A percentile compares a stretch with the other conserved stretches of the same genome.
These are phyloP conservation scores for Pseudogymnoascus sp. DNA, from an alignment of 2,329 filamentous ascomycete genomes.

Conservation along the genomic window DNA sequence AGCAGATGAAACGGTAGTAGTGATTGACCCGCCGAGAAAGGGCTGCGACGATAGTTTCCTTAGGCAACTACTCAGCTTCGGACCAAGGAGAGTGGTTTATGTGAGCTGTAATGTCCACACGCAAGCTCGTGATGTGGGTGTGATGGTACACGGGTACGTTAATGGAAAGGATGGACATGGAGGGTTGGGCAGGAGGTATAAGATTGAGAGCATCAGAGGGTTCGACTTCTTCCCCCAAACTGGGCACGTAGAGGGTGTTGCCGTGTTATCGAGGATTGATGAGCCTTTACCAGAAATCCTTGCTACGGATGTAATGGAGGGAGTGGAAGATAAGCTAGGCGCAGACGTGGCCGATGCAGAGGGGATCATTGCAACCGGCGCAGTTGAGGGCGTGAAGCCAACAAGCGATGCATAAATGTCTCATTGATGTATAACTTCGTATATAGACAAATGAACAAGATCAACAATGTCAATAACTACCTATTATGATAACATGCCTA, in stretches of 20 bases:
- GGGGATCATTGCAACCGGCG: constrained; percentile 7
- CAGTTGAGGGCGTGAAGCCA: background rate
- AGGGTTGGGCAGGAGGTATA: constrained; percentile 50
- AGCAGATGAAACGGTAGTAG: constrained; percentile 78
- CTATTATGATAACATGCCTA: background rate
- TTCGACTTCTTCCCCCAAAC: constrained; percentile 98
- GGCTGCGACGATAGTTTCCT: constrained; percentile 86
- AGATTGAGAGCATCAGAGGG: constrained; percentile 82
- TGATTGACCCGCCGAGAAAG: constrained; percentile 94
- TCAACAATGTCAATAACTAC: background rate
- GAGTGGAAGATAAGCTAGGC: background rate
- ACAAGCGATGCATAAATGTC: background rate
- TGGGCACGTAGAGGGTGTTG: constrained; percentile 63
- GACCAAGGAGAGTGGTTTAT: constrained; percentile 76
- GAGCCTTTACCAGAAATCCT: constrained; percentile 17
- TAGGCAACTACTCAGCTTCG: constrained; percentile 70
- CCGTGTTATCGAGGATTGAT: constrained; percentile 55
- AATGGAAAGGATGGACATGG: constrained; percentile 25
- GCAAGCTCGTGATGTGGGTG: constrained; percentile 86
- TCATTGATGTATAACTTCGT: constrained; percentile 4
- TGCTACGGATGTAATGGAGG: background rate
- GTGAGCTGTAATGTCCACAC: constrained; percentile 98
- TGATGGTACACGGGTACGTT: constrained; percentile 67
- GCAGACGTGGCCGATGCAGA: constrained; percentile 11
- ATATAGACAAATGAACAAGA: background rate